A percentile compares a stretch with the other conserved stretches of the same genome.
Conservation (phyloP, 345 rosid genomes). For the Capsella bursapastoris region DNA sequence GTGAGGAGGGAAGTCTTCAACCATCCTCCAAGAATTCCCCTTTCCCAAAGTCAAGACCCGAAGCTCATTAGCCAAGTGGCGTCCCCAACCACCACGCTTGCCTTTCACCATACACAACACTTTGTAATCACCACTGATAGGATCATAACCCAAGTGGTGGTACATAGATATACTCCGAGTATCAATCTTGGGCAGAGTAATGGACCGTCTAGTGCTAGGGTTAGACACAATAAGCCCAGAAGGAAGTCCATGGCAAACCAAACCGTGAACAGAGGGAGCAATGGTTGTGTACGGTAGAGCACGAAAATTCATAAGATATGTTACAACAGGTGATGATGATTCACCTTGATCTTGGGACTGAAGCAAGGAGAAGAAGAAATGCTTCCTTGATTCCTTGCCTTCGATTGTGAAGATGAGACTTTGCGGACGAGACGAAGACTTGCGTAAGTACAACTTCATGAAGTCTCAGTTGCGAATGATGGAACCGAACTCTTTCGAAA, state of each 20-base stretch:
- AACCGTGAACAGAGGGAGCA: conserved; percentile 27
- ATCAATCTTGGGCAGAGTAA: conserved; percentile 9
- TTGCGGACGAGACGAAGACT: background rate
- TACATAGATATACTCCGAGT: background rate
- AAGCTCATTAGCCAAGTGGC: background rate
- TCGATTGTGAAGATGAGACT: conserved; percentile 24
- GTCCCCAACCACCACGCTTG: no score
- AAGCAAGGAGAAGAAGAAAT: conserved; percentile 18
- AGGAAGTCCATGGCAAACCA: conserved; percentile 31
- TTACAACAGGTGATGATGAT: conserved; percentile 5
- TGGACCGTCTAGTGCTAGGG: conserved; percentile 26
- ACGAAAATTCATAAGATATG: conserved; percentile 17
- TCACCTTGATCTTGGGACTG: background rate
- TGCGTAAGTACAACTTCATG: no score
- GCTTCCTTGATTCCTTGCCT: background rate
- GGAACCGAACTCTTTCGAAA: no score
- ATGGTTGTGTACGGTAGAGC: background rate
- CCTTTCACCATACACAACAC: conserved; percentile 28
- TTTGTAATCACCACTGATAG: conserved; percentile 24
- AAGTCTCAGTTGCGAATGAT: no score
- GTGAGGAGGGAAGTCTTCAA: conserved; percentile 22
- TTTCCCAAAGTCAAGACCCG: conserved; percentile 11
- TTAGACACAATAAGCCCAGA: conserved; percentile 5
- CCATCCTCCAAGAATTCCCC: conserved; percentile 9
- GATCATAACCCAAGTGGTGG: conserved; percentile 23